Evolutionary conservation across 2,329 filamentous ascomycete species (phyloP), one percentile per base, ranked within the genome.

Genomic region (Fusarium chuoi): DNA sequence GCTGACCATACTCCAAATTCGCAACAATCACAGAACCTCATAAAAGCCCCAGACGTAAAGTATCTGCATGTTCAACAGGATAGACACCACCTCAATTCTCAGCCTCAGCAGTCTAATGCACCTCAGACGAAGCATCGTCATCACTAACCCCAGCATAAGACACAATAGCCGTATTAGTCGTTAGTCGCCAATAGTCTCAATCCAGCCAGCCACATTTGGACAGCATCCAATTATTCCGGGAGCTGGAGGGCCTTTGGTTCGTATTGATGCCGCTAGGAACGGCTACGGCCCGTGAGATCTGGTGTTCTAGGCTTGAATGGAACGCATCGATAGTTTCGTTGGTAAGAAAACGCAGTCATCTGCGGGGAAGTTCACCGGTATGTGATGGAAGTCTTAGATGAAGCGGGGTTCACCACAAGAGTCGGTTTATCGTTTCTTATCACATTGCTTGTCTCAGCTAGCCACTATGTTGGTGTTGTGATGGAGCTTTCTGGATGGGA

Each of bases 271-370:
- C 39, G 22, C 48, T 59, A 66, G 48, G 33, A 44, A 35, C 65
- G 67, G 67, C 26, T 44, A 26, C 68, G 68, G 68, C 24, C 68
- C 48, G 61, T n/a, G 44, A 66, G 68, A 56, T 63, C 45, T 54
- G 36, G 6, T 14, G 45, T 41, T 54, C 58, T 45, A 45, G 58
- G 61, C 62, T 65, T 36, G 39, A 17, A 44, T 54, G 2, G 51
- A 28, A 22, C 22, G 35, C 35, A 28, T 48, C 24, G 28, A 20
- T 17, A 44, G 52, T 38, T 14, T 20, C 20, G 22, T 26, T 44
- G 30, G 46, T 49, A 41, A 30, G n/a, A 51, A 41, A 7, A 39
- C 35, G 20, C 17, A 49, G 24, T 18, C 17, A 52, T 46, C 7
- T 61, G 49, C 49, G 36, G 33, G 45, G 46, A 42, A 17, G 15